A percentile compares a stretch with the other conserved stretches of the same genome.
phyloP scores from a whole-genome alignment of 2,329 filamentous ascomycete species.

The Diplodia mutila region DNA sequence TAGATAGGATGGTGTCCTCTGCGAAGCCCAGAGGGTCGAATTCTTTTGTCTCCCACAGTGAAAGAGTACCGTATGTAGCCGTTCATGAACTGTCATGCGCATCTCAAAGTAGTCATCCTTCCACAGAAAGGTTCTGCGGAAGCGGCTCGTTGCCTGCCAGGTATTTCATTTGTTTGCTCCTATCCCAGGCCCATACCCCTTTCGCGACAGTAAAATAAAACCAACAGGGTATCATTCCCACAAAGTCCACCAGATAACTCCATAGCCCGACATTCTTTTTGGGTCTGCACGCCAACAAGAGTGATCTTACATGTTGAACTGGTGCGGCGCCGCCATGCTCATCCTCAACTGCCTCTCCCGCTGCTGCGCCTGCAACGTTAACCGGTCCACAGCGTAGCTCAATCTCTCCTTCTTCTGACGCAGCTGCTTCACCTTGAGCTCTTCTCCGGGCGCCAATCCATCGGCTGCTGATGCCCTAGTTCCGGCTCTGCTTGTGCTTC shows the following conservation, averaged over 20 bases:
- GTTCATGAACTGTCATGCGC: too few relatives aligned
- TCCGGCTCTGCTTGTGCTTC: slow-evolving; percentile 17
- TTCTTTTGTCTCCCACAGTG: too few relatives aligned
- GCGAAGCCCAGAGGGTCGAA: too few relatives aligned
- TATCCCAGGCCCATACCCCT: neutral
- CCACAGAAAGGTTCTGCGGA: too few relatives aligned
- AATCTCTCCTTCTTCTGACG: slow-evolving; percentile 82
- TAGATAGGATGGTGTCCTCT: too few relatives aligned
- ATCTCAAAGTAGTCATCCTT: too few relatives aligned
- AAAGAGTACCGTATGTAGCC: too few relatives aligned
- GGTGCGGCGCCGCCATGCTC: slow-evolving; percentile 65
- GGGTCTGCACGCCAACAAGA: too few relatives aligned
- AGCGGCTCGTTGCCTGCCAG: too few relatives aligned
- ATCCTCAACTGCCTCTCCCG: slow-evolving; percentile 71
- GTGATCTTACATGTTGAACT: slow-evolving; percentile 30
- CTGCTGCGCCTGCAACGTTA: slow-evolving; percentile 86
- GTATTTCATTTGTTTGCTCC: neutral
- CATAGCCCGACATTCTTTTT: neutral
- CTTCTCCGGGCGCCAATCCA: slow-evolving; percentile 50
- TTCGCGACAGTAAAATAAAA: neutral
- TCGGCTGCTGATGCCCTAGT: slow-evolving; percentile 32
- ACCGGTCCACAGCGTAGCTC: slow-evolving; percentile 81
- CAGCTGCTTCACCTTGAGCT: slow-evolving; percentile 66
- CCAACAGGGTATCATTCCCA: slow-evolving; percentile 2
- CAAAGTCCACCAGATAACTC: neutral